phyloP scores from a whole-genome alignment of 164 flowering plant genomes.

The Macadamia tetraphylla region DNA sequence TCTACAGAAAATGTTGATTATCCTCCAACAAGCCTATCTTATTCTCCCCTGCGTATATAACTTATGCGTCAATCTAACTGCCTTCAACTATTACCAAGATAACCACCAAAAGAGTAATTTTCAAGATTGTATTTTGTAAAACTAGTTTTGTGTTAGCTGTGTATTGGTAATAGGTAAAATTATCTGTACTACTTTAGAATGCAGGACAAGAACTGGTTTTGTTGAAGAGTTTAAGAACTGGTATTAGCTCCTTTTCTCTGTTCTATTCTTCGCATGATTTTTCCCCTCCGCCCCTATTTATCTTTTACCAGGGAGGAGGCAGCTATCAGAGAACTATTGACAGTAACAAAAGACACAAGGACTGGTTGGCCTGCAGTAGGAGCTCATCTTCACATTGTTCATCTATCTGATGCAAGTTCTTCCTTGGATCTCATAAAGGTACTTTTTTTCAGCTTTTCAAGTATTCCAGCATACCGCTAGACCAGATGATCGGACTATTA shows the following conservation, averaged over 20 bases:
- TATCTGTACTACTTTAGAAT: too few species aligned
- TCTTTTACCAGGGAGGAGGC: constrained; percentile 75
- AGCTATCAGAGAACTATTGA: constrained; percentile 71
- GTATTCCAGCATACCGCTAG: too few species aligned
- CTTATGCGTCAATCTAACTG: too few species aligned
- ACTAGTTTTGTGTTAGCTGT: too few species aligned
- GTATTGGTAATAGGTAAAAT: too few species aligned
- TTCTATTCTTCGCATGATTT: constrained; percentile 6
- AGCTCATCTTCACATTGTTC: constrained; percentile 96
- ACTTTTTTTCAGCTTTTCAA: not conserved
- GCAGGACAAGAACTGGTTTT: too few species aligned
- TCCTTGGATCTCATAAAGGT: constrained; percentile 86
- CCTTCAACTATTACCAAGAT: too few species aligned
- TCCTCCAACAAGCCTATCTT: too few species aligned
- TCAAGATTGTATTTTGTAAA: too few species aligned
- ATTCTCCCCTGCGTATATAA: too few species aligned
- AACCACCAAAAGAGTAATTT: too few species aligned
- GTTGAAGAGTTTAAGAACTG: not conserved
- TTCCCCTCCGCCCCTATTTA: not conserved
- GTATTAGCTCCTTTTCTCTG: not conserved
- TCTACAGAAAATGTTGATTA: not conserved
- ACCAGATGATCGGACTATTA: too few species aligned
- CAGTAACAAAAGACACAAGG: constrained; percentile 60
- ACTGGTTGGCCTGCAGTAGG: constrained; percentile 73
- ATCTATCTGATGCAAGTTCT: constrained; percentile 77